Percentiles rank a stretch among this genome's conserved stretches.
Evolutionary conservation across 129 eudicot species (phyloP).

Genomic region (Chrysanthemum lavandulifolium): DNA sequence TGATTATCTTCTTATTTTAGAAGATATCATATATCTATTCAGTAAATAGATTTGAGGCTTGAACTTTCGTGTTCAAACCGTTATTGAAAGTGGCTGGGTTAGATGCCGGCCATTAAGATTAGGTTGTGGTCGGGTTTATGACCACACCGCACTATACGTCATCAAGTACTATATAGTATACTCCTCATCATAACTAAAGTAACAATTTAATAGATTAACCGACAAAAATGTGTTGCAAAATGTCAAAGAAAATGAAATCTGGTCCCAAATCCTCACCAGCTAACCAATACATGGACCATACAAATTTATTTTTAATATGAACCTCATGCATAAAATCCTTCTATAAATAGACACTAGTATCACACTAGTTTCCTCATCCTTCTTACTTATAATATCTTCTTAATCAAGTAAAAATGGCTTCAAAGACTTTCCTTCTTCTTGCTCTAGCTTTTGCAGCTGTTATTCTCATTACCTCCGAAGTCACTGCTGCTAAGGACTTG

Average conservation of each 20-base stretch:
- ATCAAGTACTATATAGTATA: no score
- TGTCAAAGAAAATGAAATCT: background rate
- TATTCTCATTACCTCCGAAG: slow-evolving; percentile 31
- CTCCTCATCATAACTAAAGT: no score
- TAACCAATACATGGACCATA: slow-evolving; percentile 1
- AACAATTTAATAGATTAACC: no score
- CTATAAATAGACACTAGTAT: slow-evolving; percentile 7
- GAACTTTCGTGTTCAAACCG: no score
- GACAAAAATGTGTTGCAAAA: background rate
- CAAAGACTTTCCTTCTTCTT: slow-evolving; percentile 29
- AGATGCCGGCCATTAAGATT: no score
- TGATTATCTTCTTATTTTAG: no score
- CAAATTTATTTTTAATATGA: background rate
- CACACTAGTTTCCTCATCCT: slow-evolving; percentile 18
- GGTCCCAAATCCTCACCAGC: slow-evolving; percentile 4
- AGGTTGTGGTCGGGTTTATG: no score
- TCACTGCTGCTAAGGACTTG: slow-evolving; percentile 31
- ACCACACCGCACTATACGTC: no score
- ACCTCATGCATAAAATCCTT: background rate
- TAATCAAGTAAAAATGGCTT: slow-evolving; percentile 19
- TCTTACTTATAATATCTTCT: background rate
- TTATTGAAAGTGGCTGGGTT: no score
- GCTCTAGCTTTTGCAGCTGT: slow-evolving; percentile 26
- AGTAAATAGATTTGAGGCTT: no score
- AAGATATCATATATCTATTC: no score